Base-by-base conservation (phyloP, 2,329 filamentous ascomycete genomes). In the Calonectria leucothoes region DNA sequence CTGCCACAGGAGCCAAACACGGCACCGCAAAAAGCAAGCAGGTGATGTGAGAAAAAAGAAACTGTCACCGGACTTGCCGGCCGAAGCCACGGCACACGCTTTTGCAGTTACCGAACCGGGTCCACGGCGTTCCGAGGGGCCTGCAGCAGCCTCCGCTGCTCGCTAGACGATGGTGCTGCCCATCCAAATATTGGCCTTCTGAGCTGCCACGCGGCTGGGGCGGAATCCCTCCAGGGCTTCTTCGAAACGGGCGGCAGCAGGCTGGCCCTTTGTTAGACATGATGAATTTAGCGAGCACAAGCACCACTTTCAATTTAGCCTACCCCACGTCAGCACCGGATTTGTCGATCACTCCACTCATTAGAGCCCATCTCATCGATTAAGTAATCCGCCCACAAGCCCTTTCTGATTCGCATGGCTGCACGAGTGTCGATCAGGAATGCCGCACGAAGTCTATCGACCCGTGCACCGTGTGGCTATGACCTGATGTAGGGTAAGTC, bases 371-470 rank as follows among this genome's bases (percentile, higher is more conserved):
- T 65, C 57, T 49, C n/a, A 23, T 59, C 14, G 55, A 68, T 72
- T 72, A 71, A 45, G 29, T 59, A 68, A 57, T 57, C 37, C 35
- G 29, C 23, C 23, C 57, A 42, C 57, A 57, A 67, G 45, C n/a
- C 27, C 45, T 66, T 49, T 17, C 25, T 37, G 20, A 37, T 55
- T 57, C 27, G n/a, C 37, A 23, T 39, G 15, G 52, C 35, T 14
- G 48, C 29, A 33, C 27, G 65, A 64, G 37, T 55, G 37, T 51
- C 17, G 55, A 65, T 31, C 27, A 70, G 77, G 76, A 80, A 80
- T 79, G 78, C 29, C 66, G 8, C 45, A 52, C 35, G 45, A 80
- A 79, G 71, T 76, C 52, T 74, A 78, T 74, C 48, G 42, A 33
- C 14, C 59, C 42, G 65, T 64, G 66, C 35, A 55, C 37, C 45